Evolutionary conservation across 805 yeast species (phyloP).

Genomic region (Nakazawaea wyomingensis): DNA sequence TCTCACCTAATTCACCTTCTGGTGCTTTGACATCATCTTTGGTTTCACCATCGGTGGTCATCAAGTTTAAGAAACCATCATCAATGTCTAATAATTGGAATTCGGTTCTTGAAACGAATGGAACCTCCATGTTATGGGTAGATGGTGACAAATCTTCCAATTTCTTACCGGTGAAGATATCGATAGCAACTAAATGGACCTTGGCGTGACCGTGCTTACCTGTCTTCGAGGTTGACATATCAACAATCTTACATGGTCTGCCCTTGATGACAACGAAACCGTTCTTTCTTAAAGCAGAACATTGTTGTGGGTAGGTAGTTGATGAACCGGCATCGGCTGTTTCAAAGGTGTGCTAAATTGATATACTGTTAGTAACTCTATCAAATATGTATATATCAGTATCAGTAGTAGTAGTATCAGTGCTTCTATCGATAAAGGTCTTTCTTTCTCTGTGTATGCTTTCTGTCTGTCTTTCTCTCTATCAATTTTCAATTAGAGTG

Average conservation of each 20-base stretch:
- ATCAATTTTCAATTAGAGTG: background rate
- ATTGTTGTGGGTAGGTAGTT: constrained; percentile 96
- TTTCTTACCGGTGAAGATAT: constrained; percentile 98
- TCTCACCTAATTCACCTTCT: constrained; percentile 96
- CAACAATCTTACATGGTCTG: constrained; percentile 99
- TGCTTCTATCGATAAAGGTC: constrained; percentile 2
- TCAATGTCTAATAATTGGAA: constrained; percentile 96
- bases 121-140: constrained; percentile 99
- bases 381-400: background rate
- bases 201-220: constrained; percentile 99
- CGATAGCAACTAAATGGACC: constrained; percentile 98
- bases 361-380: constrained; percentile 10
- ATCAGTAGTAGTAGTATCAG: background rate
- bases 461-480: too few species aligned
- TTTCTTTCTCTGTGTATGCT: too few species aligned
- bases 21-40: constrained; percentile 99
- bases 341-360: constrained; percentile 83
- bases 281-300: constrained; percentile 99
- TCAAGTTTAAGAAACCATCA: constrained; percentile 94
- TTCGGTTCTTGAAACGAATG: constrained; percentile 94
- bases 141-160: constrained; percentile 99
- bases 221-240: constrained; percentile 99
- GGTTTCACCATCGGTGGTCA: constrained; percentile 97
- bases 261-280: constrained; percentile 98
- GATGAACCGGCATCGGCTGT: constrained; percentile 99